phyloP scores from a whole-genome alignment of 2,329 filamentous ascomycete species.

The Aureobasidium sp. region DNA sequence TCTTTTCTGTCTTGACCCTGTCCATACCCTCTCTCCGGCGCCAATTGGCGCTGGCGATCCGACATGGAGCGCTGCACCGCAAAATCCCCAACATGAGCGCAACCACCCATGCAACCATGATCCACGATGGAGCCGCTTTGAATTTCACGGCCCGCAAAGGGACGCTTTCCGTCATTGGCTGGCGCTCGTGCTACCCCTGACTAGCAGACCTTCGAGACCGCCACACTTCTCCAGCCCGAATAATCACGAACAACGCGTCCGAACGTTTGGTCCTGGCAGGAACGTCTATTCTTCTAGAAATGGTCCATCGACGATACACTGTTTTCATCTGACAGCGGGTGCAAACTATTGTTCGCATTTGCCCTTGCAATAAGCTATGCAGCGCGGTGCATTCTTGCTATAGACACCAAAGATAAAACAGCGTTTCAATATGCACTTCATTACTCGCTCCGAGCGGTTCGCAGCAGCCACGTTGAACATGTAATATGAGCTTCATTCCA shows the following conservation, averaged over 20 bases:
- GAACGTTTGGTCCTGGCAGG: not conserved
- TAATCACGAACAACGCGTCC: not conserved
- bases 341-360: not conserved
- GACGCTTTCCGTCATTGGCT: slow-evolving; percentile 9
- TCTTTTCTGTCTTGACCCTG: too few species aligned
- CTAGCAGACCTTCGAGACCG: slow-evolving; percentile 4
- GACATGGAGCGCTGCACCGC: not conserved
- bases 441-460: slow-evolving; percentile 5
- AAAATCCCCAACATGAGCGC: slow-evolving; percentile 2
- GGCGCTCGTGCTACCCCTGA: not conserved
- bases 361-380: slow-evolving; percentile 2
- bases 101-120: not conserved
- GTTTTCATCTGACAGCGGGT: not conserved
- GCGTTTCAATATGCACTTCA: not conserved
- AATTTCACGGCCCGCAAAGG: slow-evolving; percentile 12
- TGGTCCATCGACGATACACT: not conserved
- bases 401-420: not conserved
- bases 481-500: slow-evolving; percentile 4
- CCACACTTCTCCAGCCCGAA: not conserved
- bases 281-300: not conserved
- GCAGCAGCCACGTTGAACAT: slow-evolving; percentile 9
- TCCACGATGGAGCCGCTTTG: slow-evolving; percentile 6
- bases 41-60: slow-evolving; percentile 9
- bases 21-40: too few species aligned
- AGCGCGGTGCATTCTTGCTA: slow-evolving; percentile 3